Percentiles rank a stretch among this genome's conserved stretches.
Evolutionary conservation across 1,284 basidiomycete genomes (phyloP).

Genomic region (Ganoderma boninense): DNA sequence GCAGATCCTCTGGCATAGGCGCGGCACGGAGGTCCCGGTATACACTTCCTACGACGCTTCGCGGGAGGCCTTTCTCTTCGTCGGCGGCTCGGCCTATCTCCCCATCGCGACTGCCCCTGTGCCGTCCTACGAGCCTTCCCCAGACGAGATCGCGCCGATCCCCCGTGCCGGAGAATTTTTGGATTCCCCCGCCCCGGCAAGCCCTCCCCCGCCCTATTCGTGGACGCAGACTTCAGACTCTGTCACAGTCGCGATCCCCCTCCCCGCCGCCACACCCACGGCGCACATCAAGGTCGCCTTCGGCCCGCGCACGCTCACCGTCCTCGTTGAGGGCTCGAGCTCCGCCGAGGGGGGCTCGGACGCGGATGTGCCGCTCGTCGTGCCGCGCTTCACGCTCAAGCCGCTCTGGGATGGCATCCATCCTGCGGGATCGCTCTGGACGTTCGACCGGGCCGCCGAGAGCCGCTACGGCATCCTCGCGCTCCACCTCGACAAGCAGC

Average conservation of each 20-base stretch:
- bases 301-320: slow-evolving; percentile 68
- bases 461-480: slow-evolving; percentile 74
- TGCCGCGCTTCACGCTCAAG: slow-evolving; percentile 70
- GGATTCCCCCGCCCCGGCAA: slow-evolving; percentile 47
- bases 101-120: slow-evolving; percentile 43
- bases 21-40: slow-evolving; percentile 77
- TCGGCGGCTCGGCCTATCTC: slow-evolving; percentile 65
- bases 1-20: slow-evolving; percentile 71
- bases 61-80: slow-evolving; percentile 58
- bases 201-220: slow-evolving; percentile 75
- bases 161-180: slow-evolving; percentile 67
- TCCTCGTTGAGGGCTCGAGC: slow-evolving; percentile 60
- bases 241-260: slow-evolving; percentile 83
- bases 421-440: slow-evolving; percentile 83
- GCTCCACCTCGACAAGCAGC: slow-evolving; percentile 85
- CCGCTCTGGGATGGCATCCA: slow-evolving; percentile 82
- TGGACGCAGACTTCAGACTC: slow-evolving; percentile 91
- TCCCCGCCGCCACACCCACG: slow-evolving; percentile 75
- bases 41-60: slow-evolving; percentile 59
- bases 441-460: slow-evolving; percentile 82
- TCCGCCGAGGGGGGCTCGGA: slow-evolving; percentile 8
- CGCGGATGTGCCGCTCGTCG: slow-evolving; percentile 38
- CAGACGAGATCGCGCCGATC: slow-evolving; percentile 73
- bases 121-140: slow-evolving; percentile 59
- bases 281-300: slow-evolving; percentile 74